Conservation (phyloP, 257 asterid genomes). For the Penstemon eatonii region DNA sequence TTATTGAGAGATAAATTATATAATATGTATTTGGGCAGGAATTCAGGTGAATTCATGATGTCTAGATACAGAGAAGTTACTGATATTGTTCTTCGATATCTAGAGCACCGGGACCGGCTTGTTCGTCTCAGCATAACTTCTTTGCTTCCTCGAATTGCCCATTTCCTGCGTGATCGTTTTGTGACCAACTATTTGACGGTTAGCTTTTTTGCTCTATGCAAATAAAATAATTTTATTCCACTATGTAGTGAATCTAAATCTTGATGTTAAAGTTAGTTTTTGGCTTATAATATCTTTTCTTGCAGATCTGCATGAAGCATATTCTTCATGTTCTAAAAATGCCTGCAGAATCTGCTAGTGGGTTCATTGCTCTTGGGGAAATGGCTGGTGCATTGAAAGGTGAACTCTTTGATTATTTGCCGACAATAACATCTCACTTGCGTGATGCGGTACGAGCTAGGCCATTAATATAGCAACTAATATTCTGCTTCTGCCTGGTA, state of each 20-base stretch:
- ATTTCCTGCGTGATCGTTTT: slow-evolving; percentile 97
- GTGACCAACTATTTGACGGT: slow-evolving; percentile 96
- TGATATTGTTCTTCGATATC: slow-evolving; percentile 93
- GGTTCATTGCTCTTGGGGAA: slow-evolving; percentile 99
- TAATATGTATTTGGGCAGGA: slow-evolving; percentile 56
- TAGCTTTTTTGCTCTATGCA: slow-evolving; percentile 20
- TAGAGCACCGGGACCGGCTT: slow-evolving; percentile 93
- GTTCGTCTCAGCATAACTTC: slow-evolving; percentile 99
- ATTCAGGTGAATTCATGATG: slow-evolving; percentile 99
- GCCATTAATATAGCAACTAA: slow-evolving; percentile 21
- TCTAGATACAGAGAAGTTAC: slow-evolving; percentile 99
- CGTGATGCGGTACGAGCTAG: slow-evolving; percentile 86
- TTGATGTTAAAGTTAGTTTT: slow-evolving; percentile 25
- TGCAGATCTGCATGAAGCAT: slow-evolving; percentile 98
- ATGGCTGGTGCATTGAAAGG: slow-evolving; percentile 99
- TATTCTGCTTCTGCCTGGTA: slow-evolving; percentile 25
- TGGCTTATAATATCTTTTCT: slow-evolving; percentile 29
- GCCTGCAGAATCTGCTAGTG: slow-evolving; percentile 97
- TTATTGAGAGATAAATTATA: slow-evolving; percentile 5
- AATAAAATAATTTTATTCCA: slow-evolving; percentile 18
- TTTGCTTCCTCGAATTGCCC: slow-evolving; percentile 97
- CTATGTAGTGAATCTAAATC: slow-evolving; percentile 19
- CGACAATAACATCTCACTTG: slow-evolving; percentile 93
- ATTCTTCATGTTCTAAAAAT: slow-evolving; percentile 94
- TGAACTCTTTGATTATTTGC: slow-evolving; percentile 93